Base-by-base conservation (phyloP, 2,329 filamentous ascomycete genomes). In the Lojkania enalia region DNA sequence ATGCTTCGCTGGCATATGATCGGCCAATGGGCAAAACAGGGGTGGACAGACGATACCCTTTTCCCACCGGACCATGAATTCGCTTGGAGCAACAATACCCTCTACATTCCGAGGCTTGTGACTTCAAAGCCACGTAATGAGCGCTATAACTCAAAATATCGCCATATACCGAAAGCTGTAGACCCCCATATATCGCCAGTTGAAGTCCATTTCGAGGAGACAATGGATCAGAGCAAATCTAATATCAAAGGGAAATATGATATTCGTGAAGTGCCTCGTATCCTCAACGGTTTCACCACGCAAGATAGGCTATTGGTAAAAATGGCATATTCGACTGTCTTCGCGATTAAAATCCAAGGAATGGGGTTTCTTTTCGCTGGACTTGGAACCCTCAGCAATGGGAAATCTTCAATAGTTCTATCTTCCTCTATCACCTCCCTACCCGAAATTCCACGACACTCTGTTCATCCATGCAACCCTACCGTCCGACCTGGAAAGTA, bases 111-210 rank as follows among this genome's bases (percentile, higher is more conserved):
- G 3, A 33, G 23, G 13, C 27, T 51, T 5, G 14, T 42, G 3
- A 41, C 29, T 9, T 19, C 19, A 1, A 25, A 16, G 2, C 4
- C 13, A 7, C n/a, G 20, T 12, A 63, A 64, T 38, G 44, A 55
- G 15, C 54, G 61, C 3, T 55, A 55, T 27, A 63, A 63, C 31
- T 57, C 61, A 11, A 46, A 49, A 21, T 47, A 47, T 25, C 57
- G 59, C 9, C 39, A 42, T 14, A 57, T 60, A 31, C 50, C 35
- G 4, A 19, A 20, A n/a, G 20, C 25, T 11, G 42, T 35, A 13
- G 14, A 18, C 13, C 11, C 42, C 4, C 14, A 27, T 12, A 20
- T 13, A 3, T 14, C 19, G 16, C 25, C 36, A 2, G n/a, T 42
- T 21, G 20, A 40, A 16, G 11, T 45, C 14, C 15, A 23, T 16